Evolutionary conservation across 768 basidiomycete genomes (phyloP).

Genomic region (Kwoniella sp.): DNA sequence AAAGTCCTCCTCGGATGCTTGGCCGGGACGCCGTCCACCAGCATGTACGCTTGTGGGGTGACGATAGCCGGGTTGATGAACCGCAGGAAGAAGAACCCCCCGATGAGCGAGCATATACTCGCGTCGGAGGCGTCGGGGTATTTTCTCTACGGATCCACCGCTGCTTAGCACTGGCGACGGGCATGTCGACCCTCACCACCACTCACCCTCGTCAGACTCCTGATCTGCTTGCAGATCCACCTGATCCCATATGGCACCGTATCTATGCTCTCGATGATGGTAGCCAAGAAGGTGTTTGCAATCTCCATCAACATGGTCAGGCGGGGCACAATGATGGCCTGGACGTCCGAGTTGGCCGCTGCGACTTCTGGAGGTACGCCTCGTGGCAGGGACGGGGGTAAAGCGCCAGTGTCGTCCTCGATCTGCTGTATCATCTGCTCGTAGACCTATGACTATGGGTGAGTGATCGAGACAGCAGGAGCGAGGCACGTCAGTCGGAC

Average conservation of each 20-base stretch:
- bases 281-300: constrained; percentile 92
- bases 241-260: constrained; percentile 98
- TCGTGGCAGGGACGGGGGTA: constrained; percentile 85
- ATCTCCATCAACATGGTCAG: constrained; percentile 99
- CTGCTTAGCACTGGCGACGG: not conserved
- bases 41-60: constrained; percentile 99
- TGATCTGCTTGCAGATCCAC: constrained; percentile 99
- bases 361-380: constrained; percentile 94
- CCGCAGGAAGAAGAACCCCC: constrained; percentile 98
- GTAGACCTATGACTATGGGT: constrained; percentile 88
- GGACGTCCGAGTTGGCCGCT: constrained; percentile 87
- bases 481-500: too few species aligned
- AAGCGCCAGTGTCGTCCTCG: constrained; percentile 88
- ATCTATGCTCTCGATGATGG: constrained; percentile 97
- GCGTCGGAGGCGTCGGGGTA: constrained; percentile 98
- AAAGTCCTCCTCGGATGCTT: constrained; percentile 95
- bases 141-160: too few species aligned
- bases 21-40: constrained; percentile 94
- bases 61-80: constrained; percentile 99
- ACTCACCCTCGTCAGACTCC: constrained; percentile 83
- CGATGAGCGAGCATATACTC: constrained; percentile 96
- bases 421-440: constrained; percentile 99
- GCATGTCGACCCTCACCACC: not conserved
- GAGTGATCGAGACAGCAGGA: too few species aligned
- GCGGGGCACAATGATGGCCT: constrained; percentile 94